Percentiles rank a stretch among this genome's conserved stretches.
phyloP scores from a whole-genome alignment of 2,329 filamentous ascomycete species.

The Myriosclerotinia duriaeana region DNA sequence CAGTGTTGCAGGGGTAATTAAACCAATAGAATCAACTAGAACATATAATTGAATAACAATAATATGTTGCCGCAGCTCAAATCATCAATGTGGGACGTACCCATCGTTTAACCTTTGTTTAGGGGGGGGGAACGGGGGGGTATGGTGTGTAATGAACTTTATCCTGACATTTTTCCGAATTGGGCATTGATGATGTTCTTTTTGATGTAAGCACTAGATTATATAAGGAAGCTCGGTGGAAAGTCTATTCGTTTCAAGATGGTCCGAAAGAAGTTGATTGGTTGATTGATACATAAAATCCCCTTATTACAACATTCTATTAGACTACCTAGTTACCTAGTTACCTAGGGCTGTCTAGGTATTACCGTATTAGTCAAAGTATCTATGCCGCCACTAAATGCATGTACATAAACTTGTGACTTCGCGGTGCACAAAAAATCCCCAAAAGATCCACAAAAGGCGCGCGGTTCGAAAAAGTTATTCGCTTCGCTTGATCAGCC shows the following conservation, averaged over 20 bases:
- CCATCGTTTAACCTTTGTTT: too few species aligned
- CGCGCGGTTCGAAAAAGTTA: conserved; percentile 17
- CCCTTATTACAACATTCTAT: background rate
- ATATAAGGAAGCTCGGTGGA: conserved; percentile 1
- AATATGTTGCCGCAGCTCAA: too few species aligned
- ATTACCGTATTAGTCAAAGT: too few species aligned
- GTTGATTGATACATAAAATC: background rate
- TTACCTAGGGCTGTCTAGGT: background rate
- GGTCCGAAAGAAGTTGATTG: background rate
- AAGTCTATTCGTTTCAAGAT: conserved; percentile 8
- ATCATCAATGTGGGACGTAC: too few species aligned
- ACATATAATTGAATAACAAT: too few species aligned
- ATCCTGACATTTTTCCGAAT: background rate
- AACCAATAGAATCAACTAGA: too few species aligned
- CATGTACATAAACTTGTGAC: conserved; percentile 12
- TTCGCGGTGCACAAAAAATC: background rate
- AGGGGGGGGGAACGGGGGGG: too few species aligned
- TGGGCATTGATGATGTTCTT: background rate
- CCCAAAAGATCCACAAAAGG: conserved; percentile 17
- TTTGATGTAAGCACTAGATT: conserved; percentile 12
- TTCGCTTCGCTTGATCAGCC: conserved; percentile 16
- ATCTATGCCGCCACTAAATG: conserved; percentile 7
- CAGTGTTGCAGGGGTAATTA: too few species aligned
- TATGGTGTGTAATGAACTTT: background rate
- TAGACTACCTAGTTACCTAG: background rate